phyloP scores from a whole-genome alignment of 768 basidiomycete genomes.

The Trametes gibbosa region DNA sequence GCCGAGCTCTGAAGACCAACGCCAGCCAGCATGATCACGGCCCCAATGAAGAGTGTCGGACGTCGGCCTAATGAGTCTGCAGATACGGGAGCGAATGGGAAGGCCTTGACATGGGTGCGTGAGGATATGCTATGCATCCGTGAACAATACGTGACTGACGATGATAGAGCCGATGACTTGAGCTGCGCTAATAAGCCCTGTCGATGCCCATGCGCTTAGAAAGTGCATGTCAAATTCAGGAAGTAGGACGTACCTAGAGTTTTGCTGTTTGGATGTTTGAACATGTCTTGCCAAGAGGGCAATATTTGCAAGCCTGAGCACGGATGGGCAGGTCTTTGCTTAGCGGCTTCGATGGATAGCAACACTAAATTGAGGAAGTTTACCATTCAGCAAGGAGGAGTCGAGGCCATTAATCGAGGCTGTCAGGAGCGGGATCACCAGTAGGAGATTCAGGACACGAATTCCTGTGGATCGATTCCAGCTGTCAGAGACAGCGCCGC shows the following conservation, averaged over 20 bases:
- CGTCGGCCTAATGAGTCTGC: conserved; percentile 66
- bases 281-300: conserved; percentile 59
- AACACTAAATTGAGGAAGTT: neutral
- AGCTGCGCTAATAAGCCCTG: conserved; percentile 64
- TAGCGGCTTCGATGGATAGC: conserved; percentile 7
- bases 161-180: conserved; percentile 38
- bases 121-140: neutral
- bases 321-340: conserved; percentile 10
- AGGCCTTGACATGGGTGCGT: conserved; percentile 35
- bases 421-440: conserved; percentile 63
- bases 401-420: conserved; percentile 66
- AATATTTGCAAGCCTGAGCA: conserved; percentile 61
- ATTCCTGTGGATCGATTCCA: conserved; percentile 42
- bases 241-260: conserved; percentile 40
- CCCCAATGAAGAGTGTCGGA: conserved; percentile 56
- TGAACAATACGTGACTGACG: conserved; percentile 9
- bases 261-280: conserved; percentile 49
- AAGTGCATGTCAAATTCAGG: neutral
- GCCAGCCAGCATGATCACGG: conserved; percentile 62
- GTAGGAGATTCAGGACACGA: conserved; percentile 53
- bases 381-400: conserved; percentile 61
- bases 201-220: neutral
- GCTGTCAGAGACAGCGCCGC: neutral
- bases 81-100: conserved; percentile 59
- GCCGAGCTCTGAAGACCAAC: conserved; percentile 54